These are phyloP conservation scores for Rhizopus microsporus DNA, from an alignment of 371 early-diverging fungal genomes.

Conservation along the genomic window DNA sequence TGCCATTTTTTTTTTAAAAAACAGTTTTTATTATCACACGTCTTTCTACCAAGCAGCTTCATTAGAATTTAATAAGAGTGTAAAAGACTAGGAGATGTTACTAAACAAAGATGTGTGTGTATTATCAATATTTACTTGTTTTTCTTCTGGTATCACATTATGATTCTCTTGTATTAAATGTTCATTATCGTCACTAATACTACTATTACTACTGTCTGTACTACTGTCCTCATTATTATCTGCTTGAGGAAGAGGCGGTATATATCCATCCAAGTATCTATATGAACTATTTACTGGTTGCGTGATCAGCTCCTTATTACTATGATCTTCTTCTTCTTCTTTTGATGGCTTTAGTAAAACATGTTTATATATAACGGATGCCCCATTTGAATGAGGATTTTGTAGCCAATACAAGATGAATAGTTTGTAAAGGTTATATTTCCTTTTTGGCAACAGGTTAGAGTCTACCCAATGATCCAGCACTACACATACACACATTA, in stretches of 20 bases:
- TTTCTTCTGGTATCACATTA: background rate
- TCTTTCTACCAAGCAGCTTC: slow-evolving; percentile 1
- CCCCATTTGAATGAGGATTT: slow-evolving; percentile 52
- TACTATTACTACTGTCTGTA: slow-evolving; percentile 13
- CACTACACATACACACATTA: slow-evolving; percentile 21
- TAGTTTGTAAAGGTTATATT: slow-evolving; percentile 50
- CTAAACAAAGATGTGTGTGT: background rate
- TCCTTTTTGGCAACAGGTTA: slow-evolving; percentile 32
- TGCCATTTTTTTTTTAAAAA: too few relatives aligned
- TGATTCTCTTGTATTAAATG: slow-evolving; percentile 1
- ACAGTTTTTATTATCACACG: too few relatives aligned
- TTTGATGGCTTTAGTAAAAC: slow-evolving; percentile 37
- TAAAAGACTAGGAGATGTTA: background rate
- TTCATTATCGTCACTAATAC: slow-evolving; percentile 12
- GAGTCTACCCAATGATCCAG: slow-evolving; percentile 47
- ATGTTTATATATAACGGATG: slow-evolving; percentile 37
- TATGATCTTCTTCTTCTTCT: slow-evolving; percentile 10
- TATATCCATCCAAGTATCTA: slow-evolving; percentile 30
- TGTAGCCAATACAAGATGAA: slow-evolving; percentile 56
- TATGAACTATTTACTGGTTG: slow-evolving; percentile 5
- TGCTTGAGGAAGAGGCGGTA: slow-evolving; percentile 17
- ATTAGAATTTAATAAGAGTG: background rate
- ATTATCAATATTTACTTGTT: background rate
- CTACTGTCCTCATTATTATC: slow-evolving; percentile 4
- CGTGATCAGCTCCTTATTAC: slow-evolving; percentile 5